Evolutionary conservation across 306 rosid genomes (phyloP).

Genomic region (Gleditsia sinensis): DNA sequence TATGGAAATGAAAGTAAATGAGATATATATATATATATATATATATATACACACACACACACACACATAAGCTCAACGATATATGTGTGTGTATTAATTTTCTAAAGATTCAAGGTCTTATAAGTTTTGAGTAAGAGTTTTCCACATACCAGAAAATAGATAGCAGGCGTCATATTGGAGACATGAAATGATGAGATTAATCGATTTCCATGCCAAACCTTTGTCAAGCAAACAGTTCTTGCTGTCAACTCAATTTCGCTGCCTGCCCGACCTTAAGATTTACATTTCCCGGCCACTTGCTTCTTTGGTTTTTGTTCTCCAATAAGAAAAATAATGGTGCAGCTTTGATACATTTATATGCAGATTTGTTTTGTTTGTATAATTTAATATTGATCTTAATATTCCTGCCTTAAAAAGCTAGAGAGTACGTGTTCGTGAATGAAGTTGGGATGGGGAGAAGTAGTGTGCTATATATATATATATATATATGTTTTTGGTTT

Average conservation of each 20-base stretch:
- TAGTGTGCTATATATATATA: no score
- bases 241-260: slow-evolving; percentile 42
- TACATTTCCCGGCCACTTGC: neutral
- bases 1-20: neutral
- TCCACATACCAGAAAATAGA: neutral
- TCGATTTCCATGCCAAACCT: slow-evolving; percentile 42
- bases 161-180: neutral
- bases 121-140: neutral
- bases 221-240: slow-evolving; percentile 45
- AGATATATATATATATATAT: neutral
- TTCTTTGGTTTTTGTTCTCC: neutral
- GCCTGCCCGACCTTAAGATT: slow-evolving; percentile 38
- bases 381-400: no score
- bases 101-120: neutral
- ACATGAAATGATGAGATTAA: slow-evolving; percentile 27
- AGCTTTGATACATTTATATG: neutral
- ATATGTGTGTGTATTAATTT: neutral
- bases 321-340: neutral
- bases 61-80: no score
- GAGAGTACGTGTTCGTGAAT: no score
- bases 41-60: no score
- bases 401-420: no score
- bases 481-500: no score
- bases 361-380: no score
- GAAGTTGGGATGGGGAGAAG: no score